phyloP scores from a whole-genome alignment of 2,329 filamentous ascomycete genomes.

The Xylariaceae sp. region DNA sequence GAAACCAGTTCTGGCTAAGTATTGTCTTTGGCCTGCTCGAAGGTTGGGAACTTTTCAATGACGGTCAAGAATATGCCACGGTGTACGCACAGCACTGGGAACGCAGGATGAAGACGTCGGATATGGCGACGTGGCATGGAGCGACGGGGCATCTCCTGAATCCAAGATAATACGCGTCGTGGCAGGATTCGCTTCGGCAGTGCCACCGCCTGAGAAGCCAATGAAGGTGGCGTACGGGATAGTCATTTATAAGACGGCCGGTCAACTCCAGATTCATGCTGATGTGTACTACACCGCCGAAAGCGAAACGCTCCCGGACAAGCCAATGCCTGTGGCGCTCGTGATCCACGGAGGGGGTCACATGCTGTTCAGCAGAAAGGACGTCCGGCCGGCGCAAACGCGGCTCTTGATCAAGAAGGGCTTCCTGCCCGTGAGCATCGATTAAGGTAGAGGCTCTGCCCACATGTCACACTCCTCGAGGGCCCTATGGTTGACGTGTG shows the following conservation, averaged over 20 bases:
- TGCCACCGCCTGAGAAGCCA: not conserved
- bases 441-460: conserved; percentile 50
- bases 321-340: conserved; percentile 26
- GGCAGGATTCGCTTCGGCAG: not conserved
- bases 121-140: conserved; percentile 26
- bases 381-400: conserved; percentile 36
- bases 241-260: conserved; percentile 20
- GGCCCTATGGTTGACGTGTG: conserved; percentile 44
- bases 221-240: conserved; percentile 8
- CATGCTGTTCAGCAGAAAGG: conserved; percentile 36
- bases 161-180: conserved; percentile 5
- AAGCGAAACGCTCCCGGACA: not conserved
- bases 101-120: conserved; percentile 14
- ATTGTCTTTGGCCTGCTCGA: conserved; percentile 33
- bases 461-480: conserved; percentile 40
- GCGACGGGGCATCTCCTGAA: conserved; percentile 17
- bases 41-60: conserved; percentile 34
- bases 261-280: conserved; percentile 19
- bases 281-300: conserved; percentile 32
- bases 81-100: conserved; percentile 21
- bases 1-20: conserved; percentile 27
- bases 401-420: conserved; percentile 34
- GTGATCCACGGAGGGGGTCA: conserved; percentile 45
- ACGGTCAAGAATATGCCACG: conserved; percentile 25
- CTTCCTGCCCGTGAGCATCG: conserved; percentile 45